Base-by-base conservation (phyloP, 345 rosid genomes). In the Lepidium aucheri region DNA sequence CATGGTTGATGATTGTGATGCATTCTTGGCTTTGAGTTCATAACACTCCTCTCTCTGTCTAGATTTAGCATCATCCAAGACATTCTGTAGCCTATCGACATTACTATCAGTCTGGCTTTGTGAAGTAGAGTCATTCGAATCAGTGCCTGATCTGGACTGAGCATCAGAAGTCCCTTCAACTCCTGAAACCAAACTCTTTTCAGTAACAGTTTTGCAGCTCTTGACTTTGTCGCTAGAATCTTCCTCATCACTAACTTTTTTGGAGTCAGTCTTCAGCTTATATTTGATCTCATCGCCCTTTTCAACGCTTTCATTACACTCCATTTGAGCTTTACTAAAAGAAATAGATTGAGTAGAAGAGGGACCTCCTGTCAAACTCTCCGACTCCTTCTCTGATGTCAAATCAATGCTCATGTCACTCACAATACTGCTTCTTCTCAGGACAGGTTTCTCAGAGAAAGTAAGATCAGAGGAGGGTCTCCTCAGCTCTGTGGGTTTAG, bases 331-430 rank as follows among this genome's bases (percentile, higher is more conserved):
- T n/a, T 1, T 59, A 22, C 55, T 44, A 26, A 8, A 30, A 58
- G 85, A 76, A 44, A 76, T 74, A 39, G 85, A 78, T 7, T 90
- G 85, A 24, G 82, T 80, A 40, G 78, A 67, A 70, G 77, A 64
- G 44, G 84, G 86, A 76, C 85, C 83, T 34, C 85, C 94, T 9
- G 30, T 7, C n/a, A 35, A 70, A 74, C 47, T 74, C 16, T 83
- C 81, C 17, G 54, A 18, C 72, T 82, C 88, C 77, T 81, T 90
- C 20, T 55, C 96, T 42, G 62, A 78, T 24, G 85, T 78, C 76
- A 84, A 76, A 79, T 91, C 99, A 65, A 89, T 76, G 83, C 93
- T 95, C 95, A 89, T 87, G 63, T 94, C 97, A 83, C 99, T 91
- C 17, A 85, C 86, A 15, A 89, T 84, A 71, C 96, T 91, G 91